phyloP scores from a whole-genome alignment of 2,329 filamentous ascomycete genomes.

The Cercospora berteroae region DNA sequence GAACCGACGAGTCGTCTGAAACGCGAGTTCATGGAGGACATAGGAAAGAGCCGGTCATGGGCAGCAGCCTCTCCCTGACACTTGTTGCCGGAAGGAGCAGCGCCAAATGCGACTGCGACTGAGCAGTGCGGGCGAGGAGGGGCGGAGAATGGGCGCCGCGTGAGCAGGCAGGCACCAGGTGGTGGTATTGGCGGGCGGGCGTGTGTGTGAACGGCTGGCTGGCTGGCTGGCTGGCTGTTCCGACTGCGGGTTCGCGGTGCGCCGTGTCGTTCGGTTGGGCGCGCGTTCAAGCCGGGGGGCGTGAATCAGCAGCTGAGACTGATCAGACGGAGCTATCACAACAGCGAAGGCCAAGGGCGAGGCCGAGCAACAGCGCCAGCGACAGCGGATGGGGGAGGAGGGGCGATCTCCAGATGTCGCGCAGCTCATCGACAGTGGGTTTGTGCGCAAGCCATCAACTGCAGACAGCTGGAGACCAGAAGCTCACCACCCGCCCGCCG shows the following conservation, averaged over 20 bases:
- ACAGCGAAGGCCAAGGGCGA: neutral
- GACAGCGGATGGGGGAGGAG: neutral
- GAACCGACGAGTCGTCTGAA: slow-evolving; percentile 78
- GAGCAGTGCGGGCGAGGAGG: neutral
- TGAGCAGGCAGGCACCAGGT: neutral
- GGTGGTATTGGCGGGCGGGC: no score
- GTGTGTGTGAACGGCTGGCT: neutral
- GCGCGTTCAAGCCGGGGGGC: no score
- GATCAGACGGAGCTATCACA: neutral
- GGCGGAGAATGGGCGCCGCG: neutral
- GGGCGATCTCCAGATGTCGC: neutral
- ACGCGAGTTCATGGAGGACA: slow-evolving; percentile 70
- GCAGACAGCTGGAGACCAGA: no score
- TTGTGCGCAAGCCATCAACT: no score
- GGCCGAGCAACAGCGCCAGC: neutral
- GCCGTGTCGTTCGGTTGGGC: neutral
- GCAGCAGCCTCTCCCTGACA: slow-evolving; percentile 8
- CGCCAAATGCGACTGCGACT: neutral
- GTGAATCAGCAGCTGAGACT: neutral
- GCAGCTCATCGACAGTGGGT: no score
- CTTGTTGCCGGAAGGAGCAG: slow-evolving; percentile 6
- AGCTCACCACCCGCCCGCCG: no score
- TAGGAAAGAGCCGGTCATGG: slow-evolving; percentile 16
- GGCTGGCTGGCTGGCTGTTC: neutral
- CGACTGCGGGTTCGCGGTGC: neutral